A percentile compares a stretch with the other conserved stretches of the same genome.
phyloP scores from a whole-genome alignment of 768 basidiomycete species.

The Lactifluus subvellereus region DNA sequence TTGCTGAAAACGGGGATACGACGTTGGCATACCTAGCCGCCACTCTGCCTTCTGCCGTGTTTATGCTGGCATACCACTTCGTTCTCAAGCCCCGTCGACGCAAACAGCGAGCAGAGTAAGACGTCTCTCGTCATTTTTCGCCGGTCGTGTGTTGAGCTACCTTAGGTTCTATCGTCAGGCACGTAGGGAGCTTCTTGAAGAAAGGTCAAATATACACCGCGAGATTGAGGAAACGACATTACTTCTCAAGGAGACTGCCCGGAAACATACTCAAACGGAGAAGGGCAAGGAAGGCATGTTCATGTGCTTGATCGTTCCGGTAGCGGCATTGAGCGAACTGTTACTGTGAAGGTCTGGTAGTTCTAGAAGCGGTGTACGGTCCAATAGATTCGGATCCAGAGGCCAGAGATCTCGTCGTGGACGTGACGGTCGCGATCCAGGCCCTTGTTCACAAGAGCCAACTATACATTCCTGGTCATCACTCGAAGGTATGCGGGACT shows the following conservation, averaged over 20 bases:
- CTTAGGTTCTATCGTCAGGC: conserved; percentile 62
- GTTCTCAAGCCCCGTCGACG: conserved; percentile 51
- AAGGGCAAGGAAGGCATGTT: conserved; percentile 56
- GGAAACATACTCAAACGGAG: conserved; percentile 58
- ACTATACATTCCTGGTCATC: conserved; percentile 67
- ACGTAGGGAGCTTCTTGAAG: conserved; percentile 55
- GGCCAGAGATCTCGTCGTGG: conserved; percentile 46
- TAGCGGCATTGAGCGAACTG: conserved; percentile 4
- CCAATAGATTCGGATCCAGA: conserved; percentile 35
- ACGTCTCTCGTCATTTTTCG: conserved; percentile 18
- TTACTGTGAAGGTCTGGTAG: conserved; percentile 55
- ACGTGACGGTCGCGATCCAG: conserved; percentile 80
- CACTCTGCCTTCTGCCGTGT: conserved; percentile 49
- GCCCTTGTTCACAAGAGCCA: conserved; percentile 75
- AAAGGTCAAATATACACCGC: conserved; percentile 54
- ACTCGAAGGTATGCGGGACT: conserved; percentile 55
- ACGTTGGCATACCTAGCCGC: conserved; percentile 44
- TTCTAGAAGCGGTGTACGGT: conserved; percentile 71
- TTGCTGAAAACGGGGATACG: conserved; percentile 47
- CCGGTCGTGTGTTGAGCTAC: conserved; percentile 12
- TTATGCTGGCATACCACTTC: conserved; percentile 51
- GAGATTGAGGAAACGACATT: conserved; percentile 57
- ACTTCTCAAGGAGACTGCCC: conserved; percentile 63
- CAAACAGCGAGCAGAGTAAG: conserved; percentile 49
- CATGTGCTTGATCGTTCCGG: conserved; percentile 9